Percentiles rank a stretch among this genome's conserved stretches.
Evolutionary conservation across 106 monocot species (phyloP).

Genomic region (Dendrobium nobile): DNA sequence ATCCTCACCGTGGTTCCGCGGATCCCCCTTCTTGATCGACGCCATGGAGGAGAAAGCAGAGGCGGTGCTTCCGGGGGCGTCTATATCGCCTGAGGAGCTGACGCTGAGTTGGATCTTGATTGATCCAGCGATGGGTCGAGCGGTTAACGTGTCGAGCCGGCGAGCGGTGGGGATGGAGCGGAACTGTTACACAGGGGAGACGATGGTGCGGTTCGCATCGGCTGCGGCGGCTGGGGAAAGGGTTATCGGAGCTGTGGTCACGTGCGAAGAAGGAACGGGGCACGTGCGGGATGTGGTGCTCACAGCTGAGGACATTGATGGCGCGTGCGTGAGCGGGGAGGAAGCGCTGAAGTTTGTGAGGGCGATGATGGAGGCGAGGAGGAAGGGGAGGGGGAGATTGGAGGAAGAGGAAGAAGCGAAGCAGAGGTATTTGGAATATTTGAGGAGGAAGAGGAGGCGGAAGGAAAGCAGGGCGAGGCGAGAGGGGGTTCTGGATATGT

Average conservation of each 20-base stretch:
- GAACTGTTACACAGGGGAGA: slow-evolving; percentile 60
- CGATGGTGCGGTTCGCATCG: slow-evolving; percentile 30
- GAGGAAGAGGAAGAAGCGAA: slow-evolving; percentile 9
- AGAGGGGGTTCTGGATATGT: slow-evolving; percentile 31
- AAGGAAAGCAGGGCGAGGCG: slow-evolving; percentile 32
- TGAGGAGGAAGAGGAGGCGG: slow-evolving; percentile 28
- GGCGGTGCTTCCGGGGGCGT: not conserved
- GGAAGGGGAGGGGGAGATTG: slow-evolving; percentile 6
- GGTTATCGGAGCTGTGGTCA: slow-evolving; percentile 29
- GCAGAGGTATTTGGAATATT: slow-evolving; percentile 16
- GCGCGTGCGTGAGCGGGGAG: slow-evolving; percentile 13
- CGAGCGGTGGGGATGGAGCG: slow-evolving; percentile 41
- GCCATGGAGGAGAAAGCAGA: slow-evolving; percentile 31
- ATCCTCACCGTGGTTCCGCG: slow-evolving; percentile 43
- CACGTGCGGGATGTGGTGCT: slow-evolving; percentile 46
- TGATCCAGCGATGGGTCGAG: slow-evolving; percentile 29
- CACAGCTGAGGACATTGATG: slow-evolving; percentile 57
- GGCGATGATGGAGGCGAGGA: slow-evolving; percentile 22
- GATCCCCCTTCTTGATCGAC: slow-evolving; percentile 64
- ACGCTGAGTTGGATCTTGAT: slow-evolving; percentile 67
- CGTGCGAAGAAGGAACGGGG: slow-evolving; percentile 28
- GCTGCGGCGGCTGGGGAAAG: slow-evolving; percentile 18
- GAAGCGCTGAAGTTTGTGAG: slow-evolving; percentile 29
- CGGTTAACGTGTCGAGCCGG: slow-evolving; percentile 57
- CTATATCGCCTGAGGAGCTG: slow-evolving; percentile 22